These are phyloP conservation scores for Fusarium albidum DNA, from an alignment of 2,329 filamentous ascomycete genomes.

Conservation along the genomic window DNA sequence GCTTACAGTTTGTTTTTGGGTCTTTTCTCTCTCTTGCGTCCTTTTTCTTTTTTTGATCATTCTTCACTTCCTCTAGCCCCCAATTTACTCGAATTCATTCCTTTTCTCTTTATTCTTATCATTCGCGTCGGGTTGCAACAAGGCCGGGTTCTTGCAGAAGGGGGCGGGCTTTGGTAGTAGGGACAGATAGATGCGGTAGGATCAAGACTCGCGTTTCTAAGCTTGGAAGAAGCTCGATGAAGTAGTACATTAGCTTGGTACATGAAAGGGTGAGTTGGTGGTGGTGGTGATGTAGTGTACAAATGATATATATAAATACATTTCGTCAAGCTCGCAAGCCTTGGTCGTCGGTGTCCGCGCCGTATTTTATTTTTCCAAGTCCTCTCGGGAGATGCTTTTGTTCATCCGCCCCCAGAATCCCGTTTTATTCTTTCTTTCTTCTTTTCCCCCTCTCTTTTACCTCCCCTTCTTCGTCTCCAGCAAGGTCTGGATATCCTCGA, in stretches of 20 bases:
- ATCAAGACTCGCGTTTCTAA: slow-evolving; percentile 36
- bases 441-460: slow-evolving; percentile 20
- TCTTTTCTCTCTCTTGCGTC: slow-evolving; percentile 4
- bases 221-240: slow-evolving; percentile 9
- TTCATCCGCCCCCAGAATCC: too few relatives aligned
- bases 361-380: too few relatives aligned
- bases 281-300: slow-evolving; percentile 31
- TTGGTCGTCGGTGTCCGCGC: background rate
- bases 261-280: slow-evolving; percentile 24
- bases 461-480: slow-evolving; percentile 47
- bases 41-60: slow-evolving; percentile 17
- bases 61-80: slow-evolving; percentile 27
- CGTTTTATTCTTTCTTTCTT: slow-evolving; percentile 2
- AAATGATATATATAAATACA: slow-evolving; percentile 30
- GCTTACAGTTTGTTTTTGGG: slow-evolving; percentile 42
- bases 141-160: slow-evolving; percentile 23
- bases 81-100: slow-evolving; percentile 26
- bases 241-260: slow-evolving; percentile 19
- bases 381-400: too few relatives aligned
- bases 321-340: background rate
- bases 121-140: slow-evolving; percentile 26
- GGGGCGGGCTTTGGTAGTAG: slow-evolving; percentile 24
- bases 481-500: slow-evolving; percentile 51
- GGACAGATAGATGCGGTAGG: slow-evolving; percentile 40
- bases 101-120: slow-evolving; percentile 29